Evolutionary conservation across 345 rosid genomes (phyloP).

Genomic region (Carallia brachiata): DNA sequence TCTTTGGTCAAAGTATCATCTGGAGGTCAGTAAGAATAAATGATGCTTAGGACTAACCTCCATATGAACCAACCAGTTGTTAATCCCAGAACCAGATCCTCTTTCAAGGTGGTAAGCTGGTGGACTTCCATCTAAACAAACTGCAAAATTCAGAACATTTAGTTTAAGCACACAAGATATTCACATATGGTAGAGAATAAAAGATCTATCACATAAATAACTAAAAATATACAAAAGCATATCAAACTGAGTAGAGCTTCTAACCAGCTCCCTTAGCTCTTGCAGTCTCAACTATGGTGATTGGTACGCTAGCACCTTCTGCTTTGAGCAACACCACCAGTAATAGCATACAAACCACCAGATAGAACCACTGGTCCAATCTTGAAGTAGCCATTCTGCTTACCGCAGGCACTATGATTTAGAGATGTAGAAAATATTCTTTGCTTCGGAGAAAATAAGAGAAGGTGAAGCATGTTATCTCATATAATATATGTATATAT

Average conservation of each 20-base stretch:
- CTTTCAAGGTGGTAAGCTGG: conserved; percentile 81
- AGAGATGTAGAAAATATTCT: background rate
- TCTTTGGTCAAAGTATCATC: no score
- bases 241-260: background rate
- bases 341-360: background rate
- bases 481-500: background rate
- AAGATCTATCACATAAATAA: background rate
- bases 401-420: background rate
- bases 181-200: background rate
- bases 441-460: background rate
- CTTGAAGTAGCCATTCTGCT: conserved; percentile 22
- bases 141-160: conserved; percentile 32
- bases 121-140: conserved; percentile 96
- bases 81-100: conserved; percentile 77
- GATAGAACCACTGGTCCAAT: conserved; percentile 5
- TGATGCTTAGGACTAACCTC: conserved; percentile 51
- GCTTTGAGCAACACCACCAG: conserved; percentile 5
- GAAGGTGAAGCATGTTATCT: background rate
- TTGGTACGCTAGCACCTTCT: conserved; percentile 18
- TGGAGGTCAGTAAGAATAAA: no score
- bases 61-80: conserved; percentile 78
- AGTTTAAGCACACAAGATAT: background rate
- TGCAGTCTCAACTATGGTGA: conserved; percentile 21
- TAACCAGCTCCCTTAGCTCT: conserved; percentile 28
- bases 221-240: background rate